A percentile compares a stretch with the other conserved stretches of the same genome.
Conservation (phyloP, 805 yeast species). For the Monosporozyma yasuniensis region DNA sequence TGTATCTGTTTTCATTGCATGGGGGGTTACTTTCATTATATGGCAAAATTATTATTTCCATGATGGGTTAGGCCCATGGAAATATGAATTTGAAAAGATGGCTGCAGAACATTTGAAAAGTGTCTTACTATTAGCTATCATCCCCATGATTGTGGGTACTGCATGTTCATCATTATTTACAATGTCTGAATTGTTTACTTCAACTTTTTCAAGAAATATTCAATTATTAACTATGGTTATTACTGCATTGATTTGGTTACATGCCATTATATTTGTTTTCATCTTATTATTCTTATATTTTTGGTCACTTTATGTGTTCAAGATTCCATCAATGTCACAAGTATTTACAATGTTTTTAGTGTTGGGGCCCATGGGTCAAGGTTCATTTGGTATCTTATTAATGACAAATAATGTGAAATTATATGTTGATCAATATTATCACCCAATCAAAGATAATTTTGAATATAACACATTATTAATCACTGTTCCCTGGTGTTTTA, state of each 20-base stretch:
- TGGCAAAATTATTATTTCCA: constrained; percentile 29
- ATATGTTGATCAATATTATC: constrained; percentile 18
- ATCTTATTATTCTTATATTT: constrained; percentile 48
- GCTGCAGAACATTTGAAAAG: constrained; percentile 41
- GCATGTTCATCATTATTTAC: constrained; percentile 56
- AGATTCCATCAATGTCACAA: constrained; percentile 45
- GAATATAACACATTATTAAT: constrained; percentile 14
- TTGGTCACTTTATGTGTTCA: constrained; percentile 48
- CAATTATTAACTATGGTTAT: constrained; percentile 46
- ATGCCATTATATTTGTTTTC: constrained; percentile 55
- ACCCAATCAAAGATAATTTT: constrained; percentile 4
- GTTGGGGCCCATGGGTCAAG: constrained; percentile 81
- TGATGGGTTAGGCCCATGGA: constrained; percentile 13
- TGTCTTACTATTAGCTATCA: constrained; percentile 62
- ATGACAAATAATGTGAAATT: constrained; percentile 38
- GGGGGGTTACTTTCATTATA: constrained; percentile 50
- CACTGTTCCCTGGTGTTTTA: constrained; percentile 26
- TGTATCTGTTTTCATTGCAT: constrained; percentile 48
- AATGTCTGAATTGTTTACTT: constrained; percentile 35
- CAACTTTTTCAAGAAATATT: constrained; percentile 30
- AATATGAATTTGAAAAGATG: constrained; percentile 10
- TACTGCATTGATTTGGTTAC: constrained; percentile 55
- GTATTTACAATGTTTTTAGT: constrained; percentile 69
- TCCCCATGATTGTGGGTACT: constrained; percentile 67
- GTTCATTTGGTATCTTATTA: constrained; percentile 56